A percentile compares a stretch with the other conserved stretches of the same genome.
Evolutionary conservation across 2,329 filamentous ascomycete genomes (phyloP).

Genomic region (Stemphylium vesicarium): DNA sequence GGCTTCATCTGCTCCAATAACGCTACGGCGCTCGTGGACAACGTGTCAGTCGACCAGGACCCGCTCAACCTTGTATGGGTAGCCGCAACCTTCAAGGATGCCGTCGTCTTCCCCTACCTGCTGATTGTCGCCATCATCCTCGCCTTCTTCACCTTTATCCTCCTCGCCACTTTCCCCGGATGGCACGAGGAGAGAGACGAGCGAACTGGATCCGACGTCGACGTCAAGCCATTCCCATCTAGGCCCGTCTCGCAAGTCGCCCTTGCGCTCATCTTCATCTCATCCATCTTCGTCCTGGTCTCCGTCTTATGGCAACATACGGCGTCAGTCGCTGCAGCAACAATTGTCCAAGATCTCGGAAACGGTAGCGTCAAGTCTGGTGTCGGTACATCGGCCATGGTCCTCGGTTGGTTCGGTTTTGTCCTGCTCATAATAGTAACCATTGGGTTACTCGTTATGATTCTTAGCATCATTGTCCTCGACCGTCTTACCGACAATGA

Average conservation of each 20-base stretch:
- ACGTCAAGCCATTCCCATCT: constrained; percentile 93
- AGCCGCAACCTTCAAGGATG: constrained; percentile 95
- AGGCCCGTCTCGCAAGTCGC: constrained; percentile 91
- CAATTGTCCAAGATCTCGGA: constrained; percentile 89
- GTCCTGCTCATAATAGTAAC: constrained; percentile 92
- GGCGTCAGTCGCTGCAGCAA: constrained; percentile 90
- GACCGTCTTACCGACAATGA: constrained; percentile 61
- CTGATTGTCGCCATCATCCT: constrained; percentile 99
- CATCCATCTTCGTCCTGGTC: constrained; percentile 70
- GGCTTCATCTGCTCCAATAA: constrained; percentile 97
- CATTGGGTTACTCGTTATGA: constrained; percentile 94
- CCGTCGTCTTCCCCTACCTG: constrained; percentile 96
- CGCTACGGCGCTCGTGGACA: constrained; percentile 87
- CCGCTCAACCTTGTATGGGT: constrained; percentile 98
- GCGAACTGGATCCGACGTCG: constrained; percentile 76
- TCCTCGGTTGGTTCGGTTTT: constrained; percentile 97
- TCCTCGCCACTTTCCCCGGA: constrained; percentile 94
- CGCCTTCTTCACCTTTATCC: constrained; percentile 92
- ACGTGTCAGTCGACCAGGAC: constrained; percentile 89
- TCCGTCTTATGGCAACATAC: constrained; percentile 89
- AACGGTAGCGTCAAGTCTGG: constrained; percentile 88
- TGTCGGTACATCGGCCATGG: constrained; percentile 94
- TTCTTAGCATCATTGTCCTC: constrained; percentile 86
- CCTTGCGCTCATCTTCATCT: constrained; percentile 84
- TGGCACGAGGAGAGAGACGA: constrained; percentile 93